Conservation (phyloP, 164 flowering plant genomes). For the Magnolia sinica region DNA sequence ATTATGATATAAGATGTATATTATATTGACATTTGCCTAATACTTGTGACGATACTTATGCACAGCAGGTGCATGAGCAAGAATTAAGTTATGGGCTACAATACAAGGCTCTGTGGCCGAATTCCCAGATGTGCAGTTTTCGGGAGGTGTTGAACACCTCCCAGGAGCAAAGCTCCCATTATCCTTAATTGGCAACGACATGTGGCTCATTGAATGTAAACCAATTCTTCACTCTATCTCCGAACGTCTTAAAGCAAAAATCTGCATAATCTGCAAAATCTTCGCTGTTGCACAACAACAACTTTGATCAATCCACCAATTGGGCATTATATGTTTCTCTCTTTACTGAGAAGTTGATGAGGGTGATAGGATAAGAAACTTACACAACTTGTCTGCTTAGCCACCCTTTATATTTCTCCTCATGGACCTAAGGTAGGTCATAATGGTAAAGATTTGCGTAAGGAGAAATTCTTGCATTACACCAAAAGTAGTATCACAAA, state of each 20-base stretch:
- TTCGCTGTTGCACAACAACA: conserved; percentile 29
- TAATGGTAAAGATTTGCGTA: conserved; percentile 72
- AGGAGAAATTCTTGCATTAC: conserved; percentile 42
- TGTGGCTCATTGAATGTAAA: no score
- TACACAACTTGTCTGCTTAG: conserved; percentile 37
- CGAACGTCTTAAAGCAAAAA: no score
- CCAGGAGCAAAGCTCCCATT: conserved; percentile 66
- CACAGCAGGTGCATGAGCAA: conserved; percentile 65
- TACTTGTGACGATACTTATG: conserved; percentile 59
- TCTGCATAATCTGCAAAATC: conserved; percentile 67
- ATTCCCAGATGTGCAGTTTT: conserved; percentile 61
- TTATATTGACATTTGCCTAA: conserved; percentile 24
- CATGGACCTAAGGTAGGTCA: conserved; percentile 60
- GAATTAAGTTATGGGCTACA: conserved; percentile 58
- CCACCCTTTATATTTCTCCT: conserved; percentile 47
- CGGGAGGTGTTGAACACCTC: conserved; percentile 52
- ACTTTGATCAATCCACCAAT: no score
- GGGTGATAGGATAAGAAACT: no score
- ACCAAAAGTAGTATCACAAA: no score
- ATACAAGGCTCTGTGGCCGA: conserved; percentile 75
- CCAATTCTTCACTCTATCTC: no score
- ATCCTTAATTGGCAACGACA: no score
- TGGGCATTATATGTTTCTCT: no score
- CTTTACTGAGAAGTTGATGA: no score
- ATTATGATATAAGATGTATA: conserved; percentile 3